Conservation (phyloP, 768 basidiomycete species). For the Termitomyces sp. region DNA sequence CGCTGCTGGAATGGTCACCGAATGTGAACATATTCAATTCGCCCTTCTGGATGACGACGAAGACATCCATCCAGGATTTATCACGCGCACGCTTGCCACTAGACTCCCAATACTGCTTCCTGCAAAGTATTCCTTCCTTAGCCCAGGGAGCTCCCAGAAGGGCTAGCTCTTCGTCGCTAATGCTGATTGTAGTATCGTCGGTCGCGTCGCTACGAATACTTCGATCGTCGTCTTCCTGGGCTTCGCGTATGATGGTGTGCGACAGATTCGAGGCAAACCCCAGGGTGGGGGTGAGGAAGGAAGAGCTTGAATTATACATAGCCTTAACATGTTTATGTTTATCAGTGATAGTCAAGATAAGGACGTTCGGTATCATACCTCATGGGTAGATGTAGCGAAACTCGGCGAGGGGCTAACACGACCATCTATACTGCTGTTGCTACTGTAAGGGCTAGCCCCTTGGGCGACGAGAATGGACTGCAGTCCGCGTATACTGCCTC, state of each 20-base stretch:
- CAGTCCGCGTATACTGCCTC: slow-evolving; percentile 87
- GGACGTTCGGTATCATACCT: slow-evolving; percentile 37
- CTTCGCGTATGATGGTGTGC: slow-evolving; percentile 93
- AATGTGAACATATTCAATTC: slow-evolving; percentile 96
- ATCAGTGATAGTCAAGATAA: background rate
- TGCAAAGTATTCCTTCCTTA: slow-evolving; percentile 93
- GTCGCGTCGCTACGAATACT: slow-evolving; percentile 64
- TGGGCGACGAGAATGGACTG: slow-evolving; percentile 70
- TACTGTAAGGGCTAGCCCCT: slow-evolving; percentile 80
- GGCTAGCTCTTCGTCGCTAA: slow-evolving; percentile 93
- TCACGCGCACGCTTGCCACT: slow-evolving; percentile 80
- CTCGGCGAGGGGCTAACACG: slow-evolving; percentile 94
- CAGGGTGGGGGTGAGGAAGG: slow-evolving; percentile 79
- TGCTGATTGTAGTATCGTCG: slow-evolving; percentile 70
- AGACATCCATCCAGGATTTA: slow-evolving; percentile 91
- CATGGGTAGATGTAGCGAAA: slow-evolving; percentile 84
- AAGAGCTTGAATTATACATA: slow-evolving; percentile 56
- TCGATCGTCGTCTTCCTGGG: slow-evolving; percentile 83
- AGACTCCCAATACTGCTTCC: slow-evolving; percentile 93
- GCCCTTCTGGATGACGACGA: slow-evolving; percentile 93
- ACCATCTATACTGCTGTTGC: slow-evolving; percentile 79
- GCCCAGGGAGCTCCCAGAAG: slow-evolving; percentile 97
- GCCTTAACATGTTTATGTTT: slow-evolving; percentile 28
- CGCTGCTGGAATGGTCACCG: slow-evolving; percentile 65
- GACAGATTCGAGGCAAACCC: slow-evolving; percentile 96